phyloP scores from a whole-genome alignment of 306 rosid genomes.

The Trichosanthes cucumerina region DNA sequence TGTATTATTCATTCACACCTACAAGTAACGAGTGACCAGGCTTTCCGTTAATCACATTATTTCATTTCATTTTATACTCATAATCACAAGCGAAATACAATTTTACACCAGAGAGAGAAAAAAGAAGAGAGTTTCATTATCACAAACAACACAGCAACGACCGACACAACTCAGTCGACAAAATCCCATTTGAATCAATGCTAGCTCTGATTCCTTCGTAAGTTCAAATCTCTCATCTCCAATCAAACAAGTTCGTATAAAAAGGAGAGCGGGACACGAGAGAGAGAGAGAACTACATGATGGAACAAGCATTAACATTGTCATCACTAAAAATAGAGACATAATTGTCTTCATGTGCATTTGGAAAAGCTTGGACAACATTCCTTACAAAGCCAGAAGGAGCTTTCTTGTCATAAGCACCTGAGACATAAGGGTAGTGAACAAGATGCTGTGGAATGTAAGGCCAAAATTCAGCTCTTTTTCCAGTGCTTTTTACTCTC shows the following conservation, averaged over 20 bases:
- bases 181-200: background rate
- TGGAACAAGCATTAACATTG: conserved; percentile 72
- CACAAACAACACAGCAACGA: background rate
- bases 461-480: conserved; percentile 83
- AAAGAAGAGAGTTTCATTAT: background rate
- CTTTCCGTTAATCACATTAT: background rate
- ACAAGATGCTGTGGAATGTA: conserved; percentile 76
- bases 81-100: background rate
- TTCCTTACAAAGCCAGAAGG: conserved; percentile 62
- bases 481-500: conserved; percentile 56
- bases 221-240: background rate
- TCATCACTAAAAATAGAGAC: conserved; percentile 70
- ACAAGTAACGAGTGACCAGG: too few species aligned
- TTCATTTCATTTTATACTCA: background rate
- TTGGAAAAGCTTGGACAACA: conserved; percentile 39
- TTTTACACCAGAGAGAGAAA: background rate
- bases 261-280: background rate
- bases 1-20: too few species aligned
- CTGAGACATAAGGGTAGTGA: conserved; percentile 42
- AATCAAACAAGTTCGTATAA: background rate
- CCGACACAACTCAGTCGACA: background rate
- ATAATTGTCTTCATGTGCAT: conserved; percentile 35
- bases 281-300: conserved; percentile 30
- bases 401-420: conserved; percentile 73
- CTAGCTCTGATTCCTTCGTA: background rate